phyloP scores from a whole-genome alignment of 164 flowering plant species.

The Saururus chinensis region DNA sequence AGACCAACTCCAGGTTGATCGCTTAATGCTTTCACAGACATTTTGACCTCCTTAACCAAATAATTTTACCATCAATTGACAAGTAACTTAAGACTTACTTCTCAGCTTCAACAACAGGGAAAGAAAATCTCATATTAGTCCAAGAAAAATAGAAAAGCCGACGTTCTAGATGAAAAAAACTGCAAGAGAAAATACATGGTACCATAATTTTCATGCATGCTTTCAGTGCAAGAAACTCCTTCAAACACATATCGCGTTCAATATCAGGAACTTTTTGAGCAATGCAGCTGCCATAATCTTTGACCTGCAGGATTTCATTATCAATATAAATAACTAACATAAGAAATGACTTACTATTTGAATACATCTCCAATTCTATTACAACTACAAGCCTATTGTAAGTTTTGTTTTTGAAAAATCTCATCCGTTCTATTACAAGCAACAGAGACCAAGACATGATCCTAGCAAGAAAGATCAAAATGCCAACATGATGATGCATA shows the following conservation, averaged over 20 bases:
- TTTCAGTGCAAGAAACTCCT: constrained; percentile 71
- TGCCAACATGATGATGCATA: background rate
- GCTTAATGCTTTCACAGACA: constrained; percentile 54
- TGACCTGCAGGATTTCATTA: constrained; percentile 38
- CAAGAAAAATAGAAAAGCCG: no score
- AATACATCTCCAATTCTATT: no score
- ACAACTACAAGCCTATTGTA: no score
- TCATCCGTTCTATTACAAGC: background rate
- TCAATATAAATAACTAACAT: background rate
- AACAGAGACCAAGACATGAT: background rate
- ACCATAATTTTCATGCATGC: constrained; percentile 85
- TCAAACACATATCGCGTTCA: constrained; percentile 84
- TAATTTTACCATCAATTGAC: background rate
- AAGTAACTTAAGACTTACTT: background rate
- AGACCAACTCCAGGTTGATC: constrained; percentile 43
- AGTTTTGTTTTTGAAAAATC: no score
- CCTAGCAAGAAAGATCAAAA: background rate
- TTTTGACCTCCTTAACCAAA: constrained; percentile 11
- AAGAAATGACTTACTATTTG: background rate
- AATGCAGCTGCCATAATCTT: constrained; percentile 78
- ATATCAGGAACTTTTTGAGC: constrained; percentile 78
- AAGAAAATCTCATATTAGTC: constrained; percentile 1
- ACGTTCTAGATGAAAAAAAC: background rate
- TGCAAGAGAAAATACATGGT: constrained; percentile 6
- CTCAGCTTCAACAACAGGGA: constrained; percentile 5